These are phyloP conservation scores for Fusarium nematophilum DNA, from an alignment of 2,329 filamentous ascomycete species.

Conservation along the genomic window DNA sequence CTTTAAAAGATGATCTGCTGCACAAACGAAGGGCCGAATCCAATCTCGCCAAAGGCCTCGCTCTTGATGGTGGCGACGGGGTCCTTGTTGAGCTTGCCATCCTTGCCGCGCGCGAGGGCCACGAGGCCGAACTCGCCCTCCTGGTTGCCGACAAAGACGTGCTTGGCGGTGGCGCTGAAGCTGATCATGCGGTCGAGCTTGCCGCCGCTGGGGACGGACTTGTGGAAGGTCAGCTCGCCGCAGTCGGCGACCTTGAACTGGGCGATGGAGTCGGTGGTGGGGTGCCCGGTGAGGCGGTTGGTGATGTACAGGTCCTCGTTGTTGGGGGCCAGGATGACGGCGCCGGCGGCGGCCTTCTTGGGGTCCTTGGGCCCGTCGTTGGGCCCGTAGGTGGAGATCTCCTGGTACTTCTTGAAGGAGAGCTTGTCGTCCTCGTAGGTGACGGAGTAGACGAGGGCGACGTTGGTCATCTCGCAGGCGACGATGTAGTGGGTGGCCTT, in stretches of 20 bases:
- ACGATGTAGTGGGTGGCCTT: conserved; percentile 59
- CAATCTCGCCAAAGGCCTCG: conserved; percentile 43
- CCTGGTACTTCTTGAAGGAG: conserved; percentile 50
- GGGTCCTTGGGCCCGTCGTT: conserved; percentile 49
- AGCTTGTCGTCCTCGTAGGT: conserved; percentile 52
- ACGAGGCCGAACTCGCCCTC: conserved; percentile 54
- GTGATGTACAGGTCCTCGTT: conserved; percentile 61
- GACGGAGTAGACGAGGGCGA: conserved; percentile 57
- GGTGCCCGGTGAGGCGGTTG: conserved; percentile 61
- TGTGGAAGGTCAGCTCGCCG: conserved; percentile 48
- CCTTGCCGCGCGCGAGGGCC: conserved; percentile 49
- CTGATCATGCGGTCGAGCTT: conserved; percentile 61
- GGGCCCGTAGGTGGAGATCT: conserved; percentile 55
- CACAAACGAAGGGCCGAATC: conserved; percentile 49
- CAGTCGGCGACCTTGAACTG: conserved; percentile 54
- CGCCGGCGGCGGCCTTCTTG: conserved; percentile 56
- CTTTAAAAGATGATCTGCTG: conserved; percentile 45
- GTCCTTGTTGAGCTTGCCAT: conserved; percentile 46
- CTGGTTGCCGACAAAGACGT: conserved; percentile 62
- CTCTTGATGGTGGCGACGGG: conserved; percentile 43
- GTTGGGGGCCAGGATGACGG: conserved; percentile 56
- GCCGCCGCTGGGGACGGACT: conserved; percentile 51
- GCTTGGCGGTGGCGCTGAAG: conserved; percentile 48
- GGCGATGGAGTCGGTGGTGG: conserved; percentile 59
- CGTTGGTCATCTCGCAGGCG: conserved; percentile 59